Evolutionary conservation across 2,329 filamentous ascomycete genomes (phyloP), one percentile per base, ranked within the genome.

Genomic region (Fusarium chuoi): DNA sequence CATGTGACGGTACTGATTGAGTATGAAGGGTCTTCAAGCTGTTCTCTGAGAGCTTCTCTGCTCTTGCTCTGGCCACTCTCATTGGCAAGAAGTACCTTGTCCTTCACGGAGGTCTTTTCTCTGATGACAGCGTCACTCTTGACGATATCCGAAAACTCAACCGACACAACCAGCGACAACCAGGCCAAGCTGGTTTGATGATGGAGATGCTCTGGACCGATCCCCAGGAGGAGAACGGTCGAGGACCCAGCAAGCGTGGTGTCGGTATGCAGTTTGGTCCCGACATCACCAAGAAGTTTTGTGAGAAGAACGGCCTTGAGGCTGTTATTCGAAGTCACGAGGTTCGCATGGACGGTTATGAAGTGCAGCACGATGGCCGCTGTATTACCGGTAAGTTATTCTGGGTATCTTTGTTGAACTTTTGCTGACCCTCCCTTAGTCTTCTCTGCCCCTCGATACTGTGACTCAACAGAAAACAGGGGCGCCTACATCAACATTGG

Each of bases 141-240:
- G 94, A 98, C 76, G 96, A 99, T 80, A 97, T 99, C 76, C 91
- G 96, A 75, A 97, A 97, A 84, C 87, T 98, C 65, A 92, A 98
- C 84, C 89, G 96, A 75, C 95, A 98, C 84, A 91, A 90, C 81
- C 96, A 98, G 84, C 89, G 94, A 70, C 96, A 98, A 79, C 96
- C 96, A 6, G 96, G 96, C 38, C 96, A 99, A 82, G 86, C 93
- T 55, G 96, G 96, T 20, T 85, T 99, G 78, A 99, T 99, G 96
- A 99, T 99, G 96, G 96, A 99, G 84, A 99, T 99, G 96, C 89
- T 99, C 52, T 99, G 96, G 96, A 98, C 96, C 2, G 96, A 99
- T 81, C 96, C 96, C 6, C 96, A 99, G 82, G 89, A 93, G 1
- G 88, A 91, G 77, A 91, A 93, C 35, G 96, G 96, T 59, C 91